Evolutionary conservation across 2,329 filamentous ascomycete genomes (phyloP).

Genomic region (Coniochaeta ligniaria): DNA sequence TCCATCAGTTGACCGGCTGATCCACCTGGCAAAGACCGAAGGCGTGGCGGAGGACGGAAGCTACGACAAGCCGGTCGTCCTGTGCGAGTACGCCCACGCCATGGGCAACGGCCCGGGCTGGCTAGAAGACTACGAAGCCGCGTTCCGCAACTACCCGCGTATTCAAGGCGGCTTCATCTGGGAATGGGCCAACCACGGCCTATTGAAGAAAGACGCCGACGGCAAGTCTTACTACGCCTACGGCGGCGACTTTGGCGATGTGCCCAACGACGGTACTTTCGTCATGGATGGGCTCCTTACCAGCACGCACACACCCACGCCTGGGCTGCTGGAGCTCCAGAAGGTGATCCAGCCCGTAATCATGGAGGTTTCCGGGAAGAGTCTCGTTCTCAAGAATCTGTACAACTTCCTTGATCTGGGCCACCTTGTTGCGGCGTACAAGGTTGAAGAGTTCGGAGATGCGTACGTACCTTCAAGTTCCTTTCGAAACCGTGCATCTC

Average conservation of each 20-base stretch:
- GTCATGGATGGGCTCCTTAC: slow-evolving; percentile 54
- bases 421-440: slow-evolving; percentile 34
- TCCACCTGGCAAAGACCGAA: slow-evolving; percentile 33
- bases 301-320: slow-evolving; percentile 47
- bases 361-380: slow-evolving; percentile 26
- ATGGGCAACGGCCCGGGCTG: slow-evolving; percentile 72
- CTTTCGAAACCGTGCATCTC: neutral
- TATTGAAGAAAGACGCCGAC: slow-evolving; percentile 36
- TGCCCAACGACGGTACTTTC: slow-evolving; percentile 53
- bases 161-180: slow-evolving; percentile 63
- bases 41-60: slow-evolving; percentile 33
- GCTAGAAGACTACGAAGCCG: slow-evolving; percentile 59
- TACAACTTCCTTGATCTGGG: slow-evolving; percentile 40
- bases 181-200: slow-evolving; percentile 59
- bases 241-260: slow-evolving; percentile 55
- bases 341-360: slow-evolving; percentile 50
- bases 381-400: slow-evolving; percentile 36
- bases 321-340: slow-evolving; percentile 49
- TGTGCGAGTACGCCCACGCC: slow-evolving; percentile 53
- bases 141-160: slow-evolving; percentile 51
- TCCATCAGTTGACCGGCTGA: slow-evolving; percentile 42
- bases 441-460: slow-evolving; percentile 32
- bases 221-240: slow-evolving; percentile 47
- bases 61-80: slow-evolving; percentile 50
- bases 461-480: slow-evolving; percentile 23